These are phyloP conservation scores for Chaetomium sp. DNA, from an alignment of 2,329 filamentous ascomycete genomes.

Conservation along the genomic window DNA sequence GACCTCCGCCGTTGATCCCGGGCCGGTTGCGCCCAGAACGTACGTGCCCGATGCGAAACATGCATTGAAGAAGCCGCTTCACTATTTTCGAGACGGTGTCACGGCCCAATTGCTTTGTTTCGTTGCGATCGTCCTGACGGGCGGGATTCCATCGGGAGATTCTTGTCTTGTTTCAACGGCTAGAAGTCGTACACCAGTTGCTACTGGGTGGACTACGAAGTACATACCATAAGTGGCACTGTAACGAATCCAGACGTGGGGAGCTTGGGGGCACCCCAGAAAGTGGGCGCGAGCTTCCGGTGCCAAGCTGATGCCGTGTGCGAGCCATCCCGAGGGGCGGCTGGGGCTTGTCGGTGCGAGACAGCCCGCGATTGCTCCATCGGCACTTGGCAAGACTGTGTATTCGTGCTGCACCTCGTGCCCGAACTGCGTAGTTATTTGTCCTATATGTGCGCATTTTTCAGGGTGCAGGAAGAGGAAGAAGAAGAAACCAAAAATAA, in stretches of 20 bases:
- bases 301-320: conserved; percentile 8
- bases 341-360: conserved; percentile 1
- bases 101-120: too few relatives aligned
- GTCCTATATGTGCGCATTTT: too few relatives aligned
- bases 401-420: not conserved
- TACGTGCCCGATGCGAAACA: conserved; percentile 1
- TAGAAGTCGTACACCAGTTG: too few relatives aligned
- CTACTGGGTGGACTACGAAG: too few relatives aligned
- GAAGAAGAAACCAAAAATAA: too few relatives aligned
- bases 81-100: too few relatives aligned
- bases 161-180: not conserved
- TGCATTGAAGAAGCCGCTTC: not conserved
- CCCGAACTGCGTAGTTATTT: too few relatives aligned
- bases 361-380: not conserved
- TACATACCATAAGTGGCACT: too few relatives aligned
- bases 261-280: conserved; percentile 1
- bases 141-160: not conserved
- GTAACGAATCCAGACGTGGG: not conserved
- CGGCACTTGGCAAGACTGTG: conserved; percentile 1
- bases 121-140: too few relatives aligned
- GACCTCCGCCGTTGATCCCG: too few relatives aligned
- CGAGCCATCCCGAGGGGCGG: conserved; percentile 3
- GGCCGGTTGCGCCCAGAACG: too few relatives aligned
- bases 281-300: conserved; percentile 6
- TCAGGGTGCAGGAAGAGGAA: too few relatives aligned